Percentiles rank a stretch among this genome's conserved stretches.
These are phyloP conservation scores for Lodderomyces theae DNA, from an alignment of 1,139 yeast genomes.

Conservation along the genomic window DNA sequence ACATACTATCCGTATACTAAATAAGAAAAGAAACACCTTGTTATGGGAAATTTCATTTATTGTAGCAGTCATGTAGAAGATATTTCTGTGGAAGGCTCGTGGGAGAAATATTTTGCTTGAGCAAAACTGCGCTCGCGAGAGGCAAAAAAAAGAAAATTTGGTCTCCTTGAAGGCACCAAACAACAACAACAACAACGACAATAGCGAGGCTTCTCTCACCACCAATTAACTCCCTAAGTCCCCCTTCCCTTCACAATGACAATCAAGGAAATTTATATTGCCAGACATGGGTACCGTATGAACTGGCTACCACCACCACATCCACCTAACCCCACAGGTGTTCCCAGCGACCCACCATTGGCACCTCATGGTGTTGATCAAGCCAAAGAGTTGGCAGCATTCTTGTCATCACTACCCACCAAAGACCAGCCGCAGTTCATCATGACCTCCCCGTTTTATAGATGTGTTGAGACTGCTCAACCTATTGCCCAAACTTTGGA, in stretches of 20 bases:
- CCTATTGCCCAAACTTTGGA: conserved; percentile 60
- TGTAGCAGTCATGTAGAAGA: neutral
- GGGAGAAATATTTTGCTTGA: no score
- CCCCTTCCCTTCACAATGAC: conserved; percentile 28
- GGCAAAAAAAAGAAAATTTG: no score
- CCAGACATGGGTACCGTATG: conserved; percentile 75
- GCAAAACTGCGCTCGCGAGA: no score
- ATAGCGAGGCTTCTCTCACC: no score
- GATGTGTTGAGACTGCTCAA: conserved; percentile 81
- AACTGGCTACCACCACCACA: conserved; percentile 81
- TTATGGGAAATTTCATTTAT: no score
- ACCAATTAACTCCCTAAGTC: neutral
- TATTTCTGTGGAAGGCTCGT: no score
- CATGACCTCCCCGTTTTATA: conserved; percentile 79
- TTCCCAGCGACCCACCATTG: conserved; percentile 76
- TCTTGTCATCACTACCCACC: conserved; percentile 33
- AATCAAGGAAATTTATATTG: conserved; percentile 46
- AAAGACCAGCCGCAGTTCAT: conserved; percentile 59
- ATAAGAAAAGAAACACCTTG: neutral
- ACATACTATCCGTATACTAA: neutral
- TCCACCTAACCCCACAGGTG: conserved; percentile 75
- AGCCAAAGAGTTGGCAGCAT: conserved; percentile 68
- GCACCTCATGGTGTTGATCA: conserved; percentile 80
- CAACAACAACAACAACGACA: no score
- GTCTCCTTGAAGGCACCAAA: no score